These are phyloP conservation scores for Calcarisporium arbuscula DNA, from an alignment of 2,329 filamentous ascomycete genomes.

Conservation along the genomic window DNA sequence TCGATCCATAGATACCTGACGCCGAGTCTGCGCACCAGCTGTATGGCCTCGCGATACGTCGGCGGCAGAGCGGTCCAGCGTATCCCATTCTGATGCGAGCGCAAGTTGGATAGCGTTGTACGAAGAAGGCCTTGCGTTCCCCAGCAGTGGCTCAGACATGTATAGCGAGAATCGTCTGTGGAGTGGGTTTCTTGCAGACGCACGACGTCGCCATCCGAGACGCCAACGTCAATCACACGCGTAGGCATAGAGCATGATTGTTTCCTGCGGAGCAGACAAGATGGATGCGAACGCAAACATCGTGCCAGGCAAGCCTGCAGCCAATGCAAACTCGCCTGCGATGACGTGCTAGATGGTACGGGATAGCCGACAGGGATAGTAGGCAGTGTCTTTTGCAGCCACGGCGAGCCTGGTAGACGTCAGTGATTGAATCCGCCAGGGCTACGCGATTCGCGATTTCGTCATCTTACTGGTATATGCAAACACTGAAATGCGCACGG, in stretches of 20 bases:
- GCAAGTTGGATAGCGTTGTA: slow-evolving; percentile 4
- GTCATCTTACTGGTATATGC: not conserved
- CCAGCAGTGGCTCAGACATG: slow-evolving; percentile 14
- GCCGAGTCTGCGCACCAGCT: slow-evolving; percentile 8
- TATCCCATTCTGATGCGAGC: not conserved
- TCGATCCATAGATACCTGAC: slow-evolving; percentile 13
- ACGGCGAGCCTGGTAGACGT: not conserved
- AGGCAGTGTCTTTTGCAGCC: not conserved
- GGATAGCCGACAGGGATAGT: not conserved
- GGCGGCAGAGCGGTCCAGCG: slow-evolving; percentile 2
- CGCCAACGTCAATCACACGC: slow-evolving; percentile 4
- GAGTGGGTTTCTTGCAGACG: not conserved
- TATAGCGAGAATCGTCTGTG: not conserved
- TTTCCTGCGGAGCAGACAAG: too few relatives aligned
- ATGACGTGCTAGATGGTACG: not conserved
- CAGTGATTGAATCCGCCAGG: not conserved
- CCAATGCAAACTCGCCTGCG: not conserved
- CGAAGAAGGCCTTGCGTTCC: slow-evolving; percentile 1
- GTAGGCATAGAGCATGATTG: too few relatives aligned
- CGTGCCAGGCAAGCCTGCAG: not conserved
- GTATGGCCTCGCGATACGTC: slow-evolving; percentile 10
- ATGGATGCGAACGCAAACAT: not conserved
- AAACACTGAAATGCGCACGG: slow-evolving; percentile 6
- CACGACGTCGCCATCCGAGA: not conserved
- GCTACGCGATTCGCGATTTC: not conserved